phyloP scores from a whole-genome alignment of 257 asterid genomes.

The Solanum appendiculatum region DNA sequence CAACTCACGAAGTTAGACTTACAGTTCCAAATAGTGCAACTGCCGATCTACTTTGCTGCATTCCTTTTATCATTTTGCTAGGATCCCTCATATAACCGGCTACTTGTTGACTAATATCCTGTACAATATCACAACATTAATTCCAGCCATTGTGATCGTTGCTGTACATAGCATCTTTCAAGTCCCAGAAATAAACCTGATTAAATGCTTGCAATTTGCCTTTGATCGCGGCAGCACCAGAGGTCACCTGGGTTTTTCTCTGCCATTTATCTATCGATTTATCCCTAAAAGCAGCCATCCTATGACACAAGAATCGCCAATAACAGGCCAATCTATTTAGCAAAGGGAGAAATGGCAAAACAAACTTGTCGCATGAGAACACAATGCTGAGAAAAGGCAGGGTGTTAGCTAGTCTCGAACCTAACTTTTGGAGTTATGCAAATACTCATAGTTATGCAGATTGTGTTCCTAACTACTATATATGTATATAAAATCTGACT shows the following conservation, averaged over 20 bases:
- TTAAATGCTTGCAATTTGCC: conserved; percentile 91
- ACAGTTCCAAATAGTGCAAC: conserved; percentile 83
- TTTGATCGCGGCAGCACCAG: conserved; percentile 92
- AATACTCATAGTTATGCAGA: background rate
- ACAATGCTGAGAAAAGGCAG: background rate
- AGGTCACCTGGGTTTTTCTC: conserved; percentile 83
- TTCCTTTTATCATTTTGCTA: conserved; percentile 84
- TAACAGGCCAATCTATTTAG: background rate
- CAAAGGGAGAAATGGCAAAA: background rate
- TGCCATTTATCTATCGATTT: conserved; percentile 96
- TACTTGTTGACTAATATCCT: conserved; percentile 92
- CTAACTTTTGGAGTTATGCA: background rate
- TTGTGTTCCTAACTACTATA: background rate
- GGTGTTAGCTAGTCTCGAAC: background rate
- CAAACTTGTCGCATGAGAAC: background rate
- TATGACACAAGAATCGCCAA: conserved; percentile 11
- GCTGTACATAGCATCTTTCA: background rate
- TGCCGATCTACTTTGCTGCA: conserved; percentile 74
- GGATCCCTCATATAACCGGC: conserved; percentile 93
- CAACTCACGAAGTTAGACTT: conserved; percentile 18
- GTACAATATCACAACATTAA: conserved; percentile 6
- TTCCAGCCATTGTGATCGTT: background rate
- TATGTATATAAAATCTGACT: background rate
- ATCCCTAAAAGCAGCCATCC: conserved; percentile 74
- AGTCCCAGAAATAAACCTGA: conserved; percentile 49